Percentiles rank a stretch among this genome's conserved stretches.
These are phyloP conservation scores for Ustilago cynodontis DNA, from an alignment of 1,284 basidiomycete species.

Conservation along the genomic window DNA sequence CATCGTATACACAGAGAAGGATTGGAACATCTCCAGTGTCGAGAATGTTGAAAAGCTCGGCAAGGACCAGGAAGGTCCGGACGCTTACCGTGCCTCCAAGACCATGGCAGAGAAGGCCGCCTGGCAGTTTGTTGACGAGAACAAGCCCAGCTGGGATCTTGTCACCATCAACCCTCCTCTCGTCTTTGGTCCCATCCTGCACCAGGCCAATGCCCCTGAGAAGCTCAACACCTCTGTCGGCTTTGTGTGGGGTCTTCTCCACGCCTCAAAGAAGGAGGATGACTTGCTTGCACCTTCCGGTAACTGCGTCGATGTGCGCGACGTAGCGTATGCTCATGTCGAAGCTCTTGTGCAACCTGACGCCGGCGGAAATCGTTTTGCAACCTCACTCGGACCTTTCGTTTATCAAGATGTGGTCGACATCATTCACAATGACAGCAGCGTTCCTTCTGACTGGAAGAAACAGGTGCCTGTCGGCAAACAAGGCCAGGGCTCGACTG, in stretches of 20 bases:
- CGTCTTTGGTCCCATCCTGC: constrained; percentile 72
- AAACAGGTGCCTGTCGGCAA: constrained; percentile 58
- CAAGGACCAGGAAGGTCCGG: constrained; percentile 69
- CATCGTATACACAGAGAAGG: constrained; percentile 69
- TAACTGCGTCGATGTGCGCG: constrained; percentile 77
- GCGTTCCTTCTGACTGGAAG: constrained; percentile 55
- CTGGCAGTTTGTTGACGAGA: constrained; percentile 68
- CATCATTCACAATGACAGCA: constrained; percentile 51
- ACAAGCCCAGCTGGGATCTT: constrained; percentile 52
- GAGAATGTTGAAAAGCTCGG: constrained; percentile 67
- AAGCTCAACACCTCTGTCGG: constrained; percentile 75
- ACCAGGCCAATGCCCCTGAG: constrained; percentile 73
- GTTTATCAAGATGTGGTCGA: constrained; percentile 57
- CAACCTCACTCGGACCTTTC: constrained; percentile 56
- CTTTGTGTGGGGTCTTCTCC: constrained; percentile 70
- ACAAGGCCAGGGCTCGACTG: constrained; percentile 39
- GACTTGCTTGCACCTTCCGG: constrained; percentile 63
- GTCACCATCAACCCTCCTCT: constrained; percentile 59
- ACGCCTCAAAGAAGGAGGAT: constrained; percentile 70
- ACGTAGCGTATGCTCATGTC: constrained; percentile 76
- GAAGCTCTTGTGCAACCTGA: constrained; percentile 74
- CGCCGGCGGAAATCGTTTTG: constrained; percentile 76
- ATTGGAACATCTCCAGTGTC: constrained; percentile 79
- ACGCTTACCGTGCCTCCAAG: constrained; percentile 74
- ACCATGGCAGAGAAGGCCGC: constrained; percentile 77